Evolutionary conservation across 495 filamentous ascomycete species (phyloP).

Genomic region (Massariosphaeria phaeospora): DNA sequence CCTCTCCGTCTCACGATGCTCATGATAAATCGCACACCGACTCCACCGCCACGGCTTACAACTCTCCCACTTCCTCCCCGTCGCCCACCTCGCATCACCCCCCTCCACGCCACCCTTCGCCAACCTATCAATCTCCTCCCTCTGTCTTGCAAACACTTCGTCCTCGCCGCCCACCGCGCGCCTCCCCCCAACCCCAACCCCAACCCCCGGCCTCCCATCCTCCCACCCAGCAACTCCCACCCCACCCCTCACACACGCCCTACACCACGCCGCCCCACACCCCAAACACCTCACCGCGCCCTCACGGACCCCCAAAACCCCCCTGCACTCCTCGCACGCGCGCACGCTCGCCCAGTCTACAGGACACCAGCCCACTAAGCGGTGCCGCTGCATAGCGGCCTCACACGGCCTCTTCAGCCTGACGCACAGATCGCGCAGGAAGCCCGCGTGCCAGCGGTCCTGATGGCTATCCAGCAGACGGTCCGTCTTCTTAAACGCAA

Average conservation of each 20-base stretch:
- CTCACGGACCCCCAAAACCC: constrained; percentile 30
- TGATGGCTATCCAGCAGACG: constrained; percentile 41
- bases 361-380: constrained; percentile 30
- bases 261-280: constrained; percentile 38
- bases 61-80: constrained; percentile 26
- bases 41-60: constrained; percentile 42
- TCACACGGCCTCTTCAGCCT: constrained; percentile 36
- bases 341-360: constrained; percentile 18
- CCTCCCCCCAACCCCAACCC: constrained; percentile 29
- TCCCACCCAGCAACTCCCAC: constrained; percentile 20
- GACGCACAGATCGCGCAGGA: constrained; percentile 41
- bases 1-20: constrained; percentile 38
- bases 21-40: constrained; percentile 41
- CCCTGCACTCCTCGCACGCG: constrained; percentile 38
- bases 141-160: constrained; percentile 22
- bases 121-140: not conserved
- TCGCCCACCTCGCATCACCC: constrained; percentile 19
- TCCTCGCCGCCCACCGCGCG: constrained; percentile 36
- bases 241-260: constrained; percentile 31
- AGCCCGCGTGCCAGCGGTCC: constrained; percentile 42
- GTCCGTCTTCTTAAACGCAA: constrained; percentile 50
- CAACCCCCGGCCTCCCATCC: constrained; percentile 33
- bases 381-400: constrained; percentile 36
- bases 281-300: constrained; percentile 31
- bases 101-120: constrained; percentile 24